Conservation (phyloP, 331 rosid species). For the Ulmus americana region DNA sequence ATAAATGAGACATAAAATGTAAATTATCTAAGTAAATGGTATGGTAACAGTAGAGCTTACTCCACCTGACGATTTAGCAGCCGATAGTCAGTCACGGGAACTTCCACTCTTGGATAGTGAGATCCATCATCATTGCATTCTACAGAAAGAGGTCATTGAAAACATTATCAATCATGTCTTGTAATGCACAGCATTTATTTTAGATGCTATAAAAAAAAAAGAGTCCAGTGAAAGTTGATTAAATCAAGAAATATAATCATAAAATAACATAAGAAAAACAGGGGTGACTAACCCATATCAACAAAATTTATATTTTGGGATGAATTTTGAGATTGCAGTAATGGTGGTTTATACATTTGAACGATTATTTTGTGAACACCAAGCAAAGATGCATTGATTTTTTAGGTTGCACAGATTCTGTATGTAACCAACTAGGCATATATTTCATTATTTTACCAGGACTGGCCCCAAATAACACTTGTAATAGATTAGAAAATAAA, state of each 20-base stretch:
- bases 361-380: background rate
- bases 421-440: background rate
- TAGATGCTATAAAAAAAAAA: conserved; percentile 4
- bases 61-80: conserved; percentile 47
- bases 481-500: background rate
- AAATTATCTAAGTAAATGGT: background rate
- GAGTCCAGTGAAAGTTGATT: background rate
- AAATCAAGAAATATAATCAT: background rate
- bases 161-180: conserved; percentile 5
- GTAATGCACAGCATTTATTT: background rate
- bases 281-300: background rate
- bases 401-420: background rate
- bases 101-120: conserved; percentile 52
- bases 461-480: background rate
- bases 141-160: conserved; percentile 32
- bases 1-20: conserved; percentile 4
- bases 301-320: background rate
- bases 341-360: background rate
- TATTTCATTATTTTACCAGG: no score
- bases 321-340: conserved; percentile 1
- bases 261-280: background rate
- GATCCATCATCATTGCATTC: conserved; percentile 64
- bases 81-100: conserved; percentile 46
- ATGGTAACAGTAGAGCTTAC: conserved; percentile 5
- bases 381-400: background rate